These are phyloP conservation scores for Lichtheimia ramosa DNA, from an alignment of 371 early-diverging fungal genomes.

Conservation along the genomic window DNA sequence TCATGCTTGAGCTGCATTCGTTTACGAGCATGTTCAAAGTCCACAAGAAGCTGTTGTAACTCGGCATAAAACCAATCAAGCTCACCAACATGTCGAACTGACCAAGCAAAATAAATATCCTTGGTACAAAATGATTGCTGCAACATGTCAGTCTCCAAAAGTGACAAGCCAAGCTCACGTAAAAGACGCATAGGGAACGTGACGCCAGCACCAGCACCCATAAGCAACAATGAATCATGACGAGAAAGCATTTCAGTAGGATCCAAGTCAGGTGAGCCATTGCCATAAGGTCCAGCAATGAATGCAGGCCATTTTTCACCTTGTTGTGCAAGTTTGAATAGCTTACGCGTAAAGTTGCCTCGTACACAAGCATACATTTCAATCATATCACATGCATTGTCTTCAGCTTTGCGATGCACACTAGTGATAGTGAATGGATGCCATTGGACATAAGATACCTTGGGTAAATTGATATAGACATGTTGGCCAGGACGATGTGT, in stretches of 20 bases:
- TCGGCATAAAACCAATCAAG: constrained; percentile 56
- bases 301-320: constrained; percentile 43
- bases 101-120: constrained; percentile 38
- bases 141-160: constrained; percentile 11
- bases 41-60: constrained; percentile 29
- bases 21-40: constrained; percentile 17
- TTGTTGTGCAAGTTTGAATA: constrained; percentile 35
- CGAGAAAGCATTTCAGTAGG: constrained; percentile 19
- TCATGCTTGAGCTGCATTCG: not conserved
- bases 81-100: constrained; percentile 36
- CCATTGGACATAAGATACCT: constrained; percentile 58
- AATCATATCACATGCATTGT: constrained; percentile 22
- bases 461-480: constrained; percentile 55
- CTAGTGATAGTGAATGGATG: constrained; percentile 65
- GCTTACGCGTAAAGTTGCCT: constrained; percentile 52
- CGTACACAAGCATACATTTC: constrained; percentile 50
- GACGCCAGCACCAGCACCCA: constrained; percentile 56
- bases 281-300: constrained; percentile 55
- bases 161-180: constrained; percentile 35
- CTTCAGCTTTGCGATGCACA: constrained; percentile 5
- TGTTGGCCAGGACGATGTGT: constrained; percentile 53
- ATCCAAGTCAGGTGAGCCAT: constrained; percentile 13
- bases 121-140: constrained; percentile 11
- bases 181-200: constrained; percentile 54
- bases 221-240: constrained; percentile 36